Evolutionary conservation across 257 asterid species (phyloP).

Genomic region (Nicotiana undulata): DNA sequence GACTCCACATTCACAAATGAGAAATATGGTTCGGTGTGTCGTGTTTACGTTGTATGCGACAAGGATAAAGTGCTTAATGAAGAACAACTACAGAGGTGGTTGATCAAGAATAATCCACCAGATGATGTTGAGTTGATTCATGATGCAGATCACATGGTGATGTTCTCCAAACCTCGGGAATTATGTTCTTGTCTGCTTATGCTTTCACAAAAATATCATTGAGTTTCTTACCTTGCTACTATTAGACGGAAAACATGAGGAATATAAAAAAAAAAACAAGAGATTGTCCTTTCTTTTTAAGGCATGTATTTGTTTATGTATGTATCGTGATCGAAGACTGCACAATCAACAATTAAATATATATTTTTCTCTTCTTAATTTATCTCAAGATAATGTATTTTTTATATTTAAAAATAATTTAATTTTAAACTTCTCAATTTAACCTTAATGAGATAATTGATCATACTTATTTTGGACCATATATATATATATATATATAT

Average conservation of each 20-base stretch:
- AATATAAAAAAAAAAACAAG: neutral
- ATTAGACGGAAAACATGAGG: neutral
- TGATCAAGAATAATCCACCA: conserved; percentile 29
- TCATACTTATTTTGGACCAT: too few species aligned
- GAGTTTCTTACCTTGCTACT: neutral
- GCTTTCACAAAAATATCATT: conserved; percentile 8
- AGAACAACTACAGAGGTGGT: conserved; percentile 19
- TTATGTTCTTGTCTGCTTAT: conserved; percentile 20
- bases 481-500: too few species aligned
- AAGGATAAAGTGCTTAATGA: conserved; percentile 15
- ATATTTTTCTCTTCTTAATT: too few species aligned
- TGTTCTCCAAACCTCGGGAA: conserved; percentile 31
- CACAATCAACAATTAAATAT: too few species aligned
- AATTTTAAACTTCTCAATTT: too few species aligned
- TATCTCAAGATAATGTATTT: too few species aligned
- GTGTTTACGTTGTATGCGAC: conserved; percentile 25
- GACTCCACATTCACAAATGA: conserved; percentile 10
- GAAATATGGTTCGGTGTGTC: conserved; percentile 30
- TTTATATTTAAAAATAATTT: too few species aligned
- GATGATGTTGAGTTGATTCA: conserved; percentile 25
- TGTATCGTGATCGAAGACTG: neutral
- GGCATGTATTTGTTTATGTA: neutral
- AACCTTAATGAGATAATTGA: too few species aligned
- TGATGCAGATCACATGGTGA: conserved; percentile 40
- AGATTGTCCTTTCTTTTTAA: neutral